Evolutionary conservation across 257 asterid genomes (phyloP), one percentile per base, ranked within the genome.

Genomic region (Penstemon barbatus): DNA sequence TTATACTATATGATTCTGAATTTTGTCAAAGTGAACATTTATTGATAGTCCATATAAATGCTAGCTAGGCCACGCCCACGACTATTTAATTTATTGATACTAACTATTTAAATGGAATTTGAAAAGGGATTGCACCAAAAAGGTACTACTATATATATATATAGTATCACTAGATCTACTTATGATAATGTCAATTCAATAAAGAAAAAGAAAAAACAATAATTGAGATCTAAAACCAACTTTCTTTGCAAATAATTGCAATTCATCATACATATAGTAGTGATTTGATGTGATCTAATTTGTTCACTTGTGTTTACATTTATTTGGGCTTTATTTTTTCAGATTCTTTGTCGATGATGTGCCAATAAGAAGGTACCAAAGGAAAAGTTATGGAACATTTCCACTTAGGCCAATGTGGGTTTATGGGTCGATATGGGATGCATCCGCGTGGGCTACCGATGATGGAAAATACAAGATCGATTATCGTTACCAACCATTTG

Each of bases 341-440:
- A 91, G 98, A 83, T 91, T 91, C 83, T 70, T 91, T 13, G 98
- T 91, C 42, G 98, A 91, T 70, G 95, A 91, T 79, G 85, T 91
- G 71, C 98, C 98, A 13, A 84, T 89, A 55, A 83, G 96, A 70
- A 83, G 92, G 81, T 91, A 89, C 71, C 78, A 81, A 33, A 86
- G 86, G 38, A 89, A 75, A 57, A 87, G 87, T 68, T 87, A 36
- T 0, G 72, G 68, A 13, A 91, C 98, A 39, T 91, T 89, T 76
- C 97, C 98, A 8, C 58, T 83, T 6, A 83, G 98, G 64, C 98
- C 98, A 72, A 91, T 91, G 98, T 91, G 98, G 96, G 82, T 87
- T 3, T 91, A 91, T 62, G 98, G 98, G 7, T 91, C 98, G 3
- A 89, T 89, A 71, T 91, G 98, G 98, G 98, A 91, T 71, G 98